Conservation (phyloP, 2,329 filamentous ascomycete species). For the Graphilbum sp. region DNA sequence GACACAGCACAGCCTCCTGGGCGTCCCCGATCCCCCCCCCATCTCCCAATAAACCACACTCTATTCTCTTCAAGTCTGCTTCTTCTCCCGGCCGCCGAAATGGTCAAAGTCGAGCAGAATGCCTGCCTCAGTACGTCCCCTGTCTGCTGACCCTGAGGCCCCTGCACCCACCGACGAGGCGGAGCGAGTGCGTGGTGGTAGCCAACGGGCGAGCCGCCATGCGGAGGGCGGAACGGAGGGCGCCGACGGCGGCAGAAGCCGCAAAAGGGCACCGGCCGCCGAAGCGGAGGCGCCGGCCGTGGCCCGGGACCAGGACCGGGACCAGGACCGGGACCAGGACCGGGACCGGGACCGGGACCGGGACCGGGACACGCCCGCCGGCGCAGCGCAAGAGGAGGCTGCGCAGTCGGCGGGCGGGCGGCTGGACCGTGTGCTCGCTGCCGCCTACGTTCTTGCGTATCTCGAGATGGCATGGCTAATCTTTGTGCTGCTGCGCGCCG, state of each 20-base stretch:
- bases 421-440: conserved; percentile 26
- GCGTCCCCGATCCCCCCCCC: no score
- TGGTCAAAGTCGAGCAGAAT: conserved; percentile 41
- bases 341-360: no score
- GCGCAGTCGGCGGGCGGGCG: no score
- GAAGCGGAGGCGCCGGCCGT: no score
- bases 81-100: conserved; percentile 15
- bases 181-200: not conserved
- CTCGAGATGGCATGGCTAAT: conserved; percentile 44
- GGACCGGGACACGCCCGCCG: no score
- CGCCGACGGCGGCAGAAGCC: conserved; percentile 35
- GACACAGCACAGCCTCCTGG: no score
- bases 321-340: no score
- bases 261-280: conserved; percentile 39
- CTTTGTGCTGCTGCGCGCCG: conserved; percentile 28
- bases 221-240: no score
- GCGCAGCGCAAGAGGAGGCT: no score
- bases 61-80: no score
- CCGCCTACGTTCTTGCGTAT: conserved; percentile 37
- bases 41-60: no score
- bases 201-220: not conserved
- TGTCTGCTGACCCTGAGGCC: conserved; percentile 10
- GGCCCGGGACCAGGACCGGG: no score
- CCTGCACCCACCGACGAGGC: conserved; percentile 4
- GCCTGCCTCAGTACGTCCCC: conserved; percentile 44